Percentiles rank a stretch among this genome's conserved stretches.
phyloP scores from a whole-genome alignment of 441 rosid species.

The Adansonia madagascariensis region DNA sequence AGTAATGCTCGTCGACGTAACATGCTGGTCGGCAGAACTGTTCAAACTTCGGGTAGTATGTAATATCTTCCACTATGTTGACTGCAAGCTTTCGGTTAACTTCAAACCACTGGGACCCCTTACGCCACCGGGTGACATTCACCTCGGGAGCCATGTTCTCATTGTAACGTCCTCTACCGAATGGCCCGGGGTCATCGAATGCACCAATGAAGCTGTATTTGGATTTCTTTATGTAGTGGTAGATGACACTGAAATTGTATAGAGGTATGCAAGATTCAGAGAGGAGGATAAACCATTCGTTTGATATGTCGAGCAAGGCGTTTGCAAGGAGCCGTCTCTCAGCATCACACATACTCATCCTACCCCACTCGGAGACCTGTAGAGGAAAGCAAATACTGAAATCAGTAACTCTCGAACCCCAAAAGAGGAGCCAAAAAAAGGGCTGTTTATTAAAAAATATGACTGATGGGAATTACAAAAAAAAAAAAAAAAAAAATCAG shows the following conservation, averaged over 20 bases:
- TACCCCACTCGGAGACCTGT: constrained; percentile 92
- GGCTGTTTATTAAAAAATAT: background rate
- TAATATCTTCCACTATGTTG: constrained; percentile 63
- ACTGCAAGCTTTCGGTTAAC: constrained; percentile 70
- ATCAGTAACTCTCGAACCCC: constrained; percentile 5
- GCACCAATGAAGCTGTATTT: constrained; percentile 76
- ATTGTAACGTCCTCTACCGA: constrained; percentile 83
- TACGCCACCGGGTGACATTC: constrained; percentile 77
- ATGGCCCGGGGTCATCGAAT: constrained; percentile 87
- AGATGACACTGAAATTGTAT: constrained; percentile 69
- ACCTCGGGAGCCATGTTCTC: constrained; percentile 81
- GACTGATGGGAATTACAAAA: background rate
- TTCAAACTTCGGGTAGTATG: constrained; percentile 62
- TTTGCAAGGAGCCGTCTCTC: constrained; percentile 89
- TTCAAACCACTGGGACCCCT: constrained; percentile 97
- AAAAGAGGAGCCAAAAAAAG: background rate
- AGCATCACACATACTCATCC: constrained; percentile 93
- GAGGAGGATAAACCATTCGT: constrained; percentile 81
- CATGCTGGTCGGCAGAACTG: constrained; percentile 80
- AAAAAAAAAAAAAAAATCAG: background rate
- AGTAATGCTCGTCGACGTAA: constrained; percentile 93
- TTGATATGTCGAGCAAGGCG: constrained; percentile 79
- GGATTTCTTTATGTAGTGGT: constrained; percentile 66
- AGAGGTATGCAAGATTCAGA: constrained; percentile 95
- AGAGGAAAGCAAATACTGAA: background rate